Evolutionary conservation across 2,329 filamentous ascomycete genomes (phyloP).

Genomic region (Aspergillus nomiae): DNA sequence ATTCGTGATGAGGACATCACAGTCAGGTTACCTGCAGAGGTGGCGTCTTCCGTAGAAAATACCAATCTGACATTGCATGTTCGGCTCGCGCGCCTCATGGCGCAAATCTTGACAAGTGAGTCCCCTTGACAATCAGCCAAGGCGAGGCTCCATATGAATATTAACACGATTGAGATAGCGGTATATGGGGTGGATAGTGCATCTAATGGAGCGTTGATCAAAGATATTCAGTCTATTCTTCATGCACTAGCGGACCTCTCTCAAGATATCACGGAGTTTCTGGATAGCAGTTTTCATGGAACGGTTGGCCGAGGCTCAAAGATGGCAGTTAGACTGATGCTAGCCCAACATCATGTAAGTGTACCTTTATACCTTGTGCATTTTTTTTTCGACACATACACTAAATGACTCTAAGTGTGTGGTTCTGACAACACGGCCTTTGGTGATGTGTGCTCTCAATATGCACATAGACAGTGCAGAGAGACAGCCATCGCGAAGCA

Average conservation of each 20-base stretch:
- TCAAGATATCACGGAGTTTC: constrained; percentile 25
- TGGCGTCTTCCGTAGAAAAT: constrained; percentile 23
- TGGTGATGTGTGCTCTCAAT: constrained; percentile 30
- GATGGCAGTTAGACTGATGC: constrained; percentile 28
- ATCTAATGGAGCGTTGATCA: constrained; percentile 25
- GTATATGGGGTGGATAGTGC: constrained; percentile 29
- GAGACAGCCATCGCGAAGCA: constrained; percentile 18
- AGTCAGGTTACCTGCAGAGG: constrained; percentile 25
- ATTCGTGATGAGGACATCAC: constrained; percentile 33
- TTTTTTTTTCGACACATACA: not conserved
- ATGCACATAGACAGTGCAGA: constrained; percentile 28
- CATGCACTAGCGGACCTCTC: constrained; percentile 29
- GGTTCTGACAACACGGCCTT: constrained; percentile 27
- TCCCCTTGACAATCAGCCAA: too few species aligned
- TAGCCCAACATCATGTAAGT: constrained; percentile 31
- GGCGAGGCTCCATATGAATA: not conserved
- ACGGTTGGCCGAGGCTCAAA: constrained; percentile 27
- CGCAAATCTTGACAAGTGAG: constrained; percentile 30
- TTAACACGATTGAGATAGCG: constrained; percentile 13
- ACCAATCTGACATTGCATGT: constrained; percentile 29
- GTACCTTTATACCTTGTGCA: not conserved
- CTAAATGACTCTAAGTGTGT: constrained; percentile 21
- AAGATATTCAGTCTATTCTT: constrained; percentile 28
- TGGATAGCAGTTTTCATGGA: constrained; percentile 28
- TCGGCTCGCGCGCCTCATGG: constrained; percentile 27